Percentiles rank a stretch among this genome's conserved stretches.
Conservation (phyloP, 2,329 filamentous ascomycete species). For the Arthrobotrys sphaeroides region DNA sequence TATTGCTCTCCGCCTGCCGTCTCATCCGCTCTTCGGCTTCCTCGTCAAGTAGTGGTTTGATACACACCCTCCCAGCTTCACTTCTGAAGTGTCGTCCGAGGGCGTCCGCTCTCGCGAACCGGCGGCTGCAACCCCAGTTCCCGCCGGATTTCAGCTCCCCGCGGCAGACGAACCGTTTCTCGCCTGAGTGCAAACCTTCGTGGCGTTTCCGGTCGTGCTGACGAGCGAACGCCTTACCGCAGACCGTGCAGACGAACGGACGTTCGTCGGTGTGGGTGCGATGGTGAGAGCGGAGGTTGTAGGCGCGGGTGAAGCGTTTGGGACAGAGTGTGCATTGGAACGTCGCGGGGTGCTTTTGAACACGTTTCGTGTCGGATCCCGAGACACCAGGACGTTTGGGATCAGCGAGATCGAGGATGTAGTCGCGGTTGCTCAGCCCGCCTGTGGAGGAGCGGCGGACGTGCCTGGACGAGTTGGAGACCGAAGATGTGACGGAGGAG, state of each 20-base stretch:
- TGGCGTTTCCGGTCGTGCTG: constrained; percentile 98
- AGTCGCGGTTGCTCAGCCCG: constrained; percentile 70
- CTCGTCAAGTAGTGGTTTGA: constrained; percentile 95
- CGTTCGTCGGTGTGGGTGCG: constrained; percentile 97
- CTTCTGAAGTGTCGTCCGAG: constrained; percentile 93
- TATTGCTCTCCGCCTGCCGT: constrained; percentile 66
- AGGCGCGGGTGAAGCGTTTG: constrained; percentile 94
- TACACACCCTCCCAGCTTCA: constrained; percentile 93
- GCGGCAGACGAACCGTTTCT: constrained; percentile 98
- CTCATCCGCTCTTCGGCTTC: constrained; percentile 78
- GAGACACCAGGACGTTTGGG: constrained; percentile 72
- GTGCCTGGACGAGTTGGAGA: constrained; percentile 59
- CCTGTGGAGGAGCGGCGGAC: constrained; percentile 66
- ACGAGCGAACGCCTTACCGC: constrained; percentile 94
- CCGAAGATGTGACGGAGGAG: constrained; percentile 49
- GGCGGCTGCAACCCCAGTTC: constrained; percentile 90
- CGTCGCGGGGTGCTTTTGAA: constrained; percentile 96
- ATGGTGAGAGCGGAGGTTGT: constrained; percentile 93
- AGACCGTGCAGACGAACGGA: constrained; percentile 96
- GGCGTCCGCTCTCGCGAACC: constrained; percentile 94
- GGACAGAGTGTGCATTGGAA: constrained; percentile 95
- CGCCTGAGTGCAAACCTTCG: constrained; percentile 92
- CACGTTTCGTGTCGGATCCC: constrained; percentile 74
- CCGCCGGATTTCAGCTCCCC: constrained; percentile 84
- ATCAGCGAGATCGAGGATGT: constrained; percentile 90